Conservation (phyloP, 768 basidiomycete species). For the Hericium rajendrae region DNA sequence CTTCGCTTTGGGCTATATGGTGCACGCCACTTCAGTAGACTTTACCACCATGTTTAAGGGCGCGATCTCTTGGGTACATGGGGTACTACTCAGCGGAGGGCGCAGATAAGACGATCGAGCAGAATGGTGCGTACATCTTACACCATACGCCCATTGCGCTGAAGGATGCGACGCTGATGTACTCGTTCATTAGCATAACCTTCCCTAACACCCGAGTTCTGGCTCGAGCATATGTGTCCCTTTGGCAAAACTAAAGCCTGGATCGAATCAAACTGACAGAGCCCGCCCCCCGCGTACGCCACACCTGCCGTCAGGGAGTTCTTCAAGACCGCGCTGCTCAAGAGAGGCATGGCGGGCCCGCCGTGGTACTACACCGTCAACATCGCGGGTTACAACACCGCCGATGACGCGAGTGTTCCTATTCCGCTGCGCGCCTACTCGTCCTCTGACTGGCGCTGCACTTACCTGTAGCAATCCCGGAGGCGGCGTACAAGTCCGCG, state of each 20-base stretch:
- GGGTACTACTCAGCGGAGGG: constrained; percentile 23
- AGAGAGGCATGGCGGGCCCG: constrained; percentile 25
- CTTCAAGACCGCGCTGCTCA: constrained; percentile 18
- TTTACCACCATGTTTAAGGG: constrained; percentile 20
- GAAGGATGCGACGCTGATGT: constrained; percentile 4
- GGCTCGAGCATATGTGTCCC: constrained; percentile 22
- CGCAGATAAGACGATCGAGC: constrained; percentile 24
- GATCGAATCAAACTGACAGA: constrained; percentile 7
- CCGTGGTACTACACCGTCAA: constrained; percentile 29
- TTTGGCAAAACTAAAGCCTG: constrained; percentile 26
- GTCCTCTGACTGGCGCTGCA: background rate
- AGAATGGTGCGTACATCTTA: constrained; percentile 21
- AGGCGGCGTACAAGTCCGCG: constrained; percentile 12
- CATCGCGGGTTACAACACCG: constrained; percentile 19
- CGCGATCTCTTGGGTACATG: constrained; percentile 35
- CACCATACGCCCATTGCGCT: background rate
- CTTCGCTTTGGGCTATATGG: constrained; percentile 25
- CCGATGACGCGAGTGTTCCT: constrained; percentile 20
- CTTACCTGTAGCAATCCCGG: background rate
- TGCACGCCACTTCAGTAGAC: constrained; percentile 14
- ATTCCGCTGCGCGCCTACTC: too few relatives aligned
- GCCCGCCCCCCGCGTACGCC: constrained; percentile 21
- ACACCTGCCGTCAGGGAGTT: constrained; percentile 20
- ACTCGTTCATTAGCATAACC: constrained; percentile 28
- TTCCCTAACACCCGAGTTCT: constrained; percentile 24